Conservation (phyloP, 768 basidiomycete species). For the Hygrophorus pudorinus region DNA sequence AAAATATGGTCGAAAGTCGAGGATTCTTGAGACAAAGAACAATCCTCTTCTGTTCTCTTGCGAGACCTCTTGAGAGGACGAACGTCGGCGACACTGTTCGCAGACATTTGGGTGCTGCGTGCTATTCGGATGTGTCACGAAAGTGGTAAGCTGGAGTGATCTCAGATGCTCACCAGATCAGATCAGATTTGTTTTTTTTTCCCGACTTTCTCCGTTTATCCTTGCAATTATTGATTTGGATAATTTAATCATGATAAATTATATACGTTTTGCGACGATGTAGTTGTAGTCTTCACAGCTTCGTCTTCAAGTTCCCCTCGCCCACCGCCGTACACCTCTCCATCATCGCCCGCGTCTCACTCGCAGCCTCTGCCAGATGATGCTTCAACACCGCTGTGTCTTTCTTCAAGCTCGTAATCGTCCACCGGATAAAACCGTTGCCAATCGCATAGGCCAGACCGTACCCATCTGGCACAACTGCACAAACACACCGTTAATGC, state of each 20-base stretch:
- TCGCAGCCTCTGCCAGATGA: slow-evolving; percentile 73
- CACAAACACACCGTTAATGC: slow-evolving; percentile 4
- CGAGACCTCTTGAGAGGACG: slow-evolving; percentile 39
- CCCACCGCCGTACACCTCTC: slow-evolving; percentile 48
- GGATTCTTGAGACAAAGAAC: slow-evolving; percentile 16
- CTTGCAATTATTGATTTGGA: too few relatives aligned
- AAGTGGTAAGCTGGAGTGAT: too few relatives aligned
- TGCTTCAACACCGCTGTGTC: slow-evolving; percentile 47
- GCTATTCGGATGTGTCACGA: too few relatives aligned
- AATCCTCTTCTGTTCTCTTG: slow-evolving; percentile 19
- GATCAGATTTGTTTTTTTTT: too few relatives aligned
- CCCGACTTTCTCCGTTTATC: too few relatives aligned
- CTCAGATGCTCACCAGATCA: too few relatives aligned
- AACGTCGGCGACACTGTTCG: slow-evolving; percentile 7
- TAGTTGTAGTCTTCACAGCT: slow-evolving; percentile 15
- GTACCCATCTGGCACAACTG: slow-evolving; percentile 87
- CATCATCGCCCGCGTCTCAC: slow-evolving; percentile 67
- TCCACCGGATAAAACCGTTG: slow-evolving; percentile 80
- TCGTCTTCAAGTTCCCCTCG: slow-evolving; percentile 26
- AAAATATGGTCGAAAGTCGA: slow-evolving; percentile 39
- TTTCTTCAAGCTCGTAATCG: slow-evolving; percentile 66
- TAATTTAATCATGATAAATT: too few relatives aligned
- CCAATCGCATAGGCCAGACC: slow-evolving; percentile 89
- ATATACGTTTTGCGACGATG: too few relatives aligned
- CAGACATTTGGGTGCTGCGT: too few relatives aligned